Conservation (phyloP, 306 rosid genomes). For the Quercus wislizeni region DNA sequence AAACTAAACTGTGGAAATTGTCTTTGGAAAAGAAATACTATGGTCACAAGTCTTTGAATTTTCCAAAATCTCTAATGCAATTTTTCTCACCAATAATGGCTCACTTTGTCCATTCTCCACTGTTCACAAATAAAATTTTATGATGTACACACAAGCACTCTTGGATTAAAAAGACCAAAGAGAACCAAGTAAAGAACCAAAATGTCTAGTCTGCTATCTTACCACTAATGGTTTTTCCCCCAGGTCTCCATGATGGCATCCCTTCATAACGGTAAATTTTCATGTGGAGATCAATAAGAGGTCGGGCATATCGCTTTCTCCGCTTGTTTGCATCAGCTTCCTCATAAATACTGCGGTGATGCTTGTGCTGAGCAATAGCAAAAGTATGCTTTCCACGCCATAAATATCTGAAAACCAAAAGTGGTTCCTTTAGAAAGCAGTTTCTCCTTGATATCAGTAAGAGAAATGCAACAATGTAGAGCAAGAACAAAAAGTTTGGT, state of each 20-base stretch:
- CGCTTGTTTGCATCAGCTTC: conserved; percentile 98
- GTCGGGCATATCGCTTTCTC: conserved; percentile 96
- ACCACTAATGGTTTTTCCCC: conserved; percentile 77
- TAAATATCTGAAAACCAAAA: conserved; percentile 58
- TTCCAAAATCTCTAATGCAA: neutral
- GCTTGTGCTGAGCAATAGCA: conserved; percentile 99
- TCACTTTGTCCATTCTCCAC: too few relatives aligned
- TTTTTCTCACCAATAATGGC: too few relatives aligned
- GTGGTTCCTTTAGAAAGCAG: neutral
- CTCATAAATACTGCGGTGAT: conserved; percentile 81
- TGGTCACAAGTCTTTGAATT: neutral
- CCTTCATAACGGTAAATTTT: conserved; percentile 91
- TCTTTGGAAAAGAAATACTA: neutral
- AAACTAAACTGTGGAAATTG: neutral
- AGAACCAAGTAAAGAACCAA: conserved; percentile 8
- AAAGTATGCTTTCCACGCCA: conserved; percentile 90
- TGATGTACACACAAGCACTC: neutral
- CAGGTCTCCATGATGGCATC: conserved; percentile 77
- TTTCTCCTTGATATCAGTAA: neutral
- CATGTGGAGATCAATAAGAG: conserved; percentile 95
- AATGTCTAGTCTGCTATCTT: conserved; percentile 27
- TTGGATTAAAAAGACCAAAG: neutral
- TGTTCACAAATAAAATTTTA: neutral
- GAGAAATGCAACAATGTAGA: neutral
- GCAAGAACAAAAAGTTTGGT: too few relatives aligned